Evolutionary conservation across 2,329 filamentous ascomycete species (phyloP), one percentile per base, ranked within the genome.

Genomic region (Cladosporium sp.): DNA sequence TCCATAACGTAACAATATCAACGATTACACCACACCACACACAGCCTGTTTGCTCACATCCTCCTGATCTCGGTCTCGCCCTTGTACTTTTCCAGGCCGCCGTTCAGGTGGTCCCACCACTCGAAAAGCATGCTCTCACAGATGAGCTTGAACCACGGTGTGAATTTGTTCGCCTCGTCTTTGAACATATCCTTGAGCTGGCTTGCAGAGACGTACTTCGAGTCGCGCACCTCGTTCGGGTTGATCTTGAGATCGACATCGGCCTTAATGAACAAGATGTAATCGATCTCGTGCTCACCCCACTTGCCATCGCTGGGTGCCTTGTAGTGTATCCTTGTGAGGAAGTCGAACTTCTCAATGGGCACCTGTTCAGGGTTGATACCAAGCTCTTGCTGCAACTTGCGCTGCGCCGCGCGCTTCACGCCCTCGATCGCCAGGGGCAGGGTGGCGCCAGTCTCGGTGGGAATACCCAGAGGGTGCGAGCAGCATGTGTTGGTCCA

Each of bases 401-500:
- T 99, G 72, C 95, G 88, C 81, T 93, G 91, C 21, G 95, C 95
- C 50, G 95, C 95, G 67, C 90, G 88, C 84, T 96, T 96, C 71
- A 93, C 95, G 31, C 95, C 95, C 72, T 87, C 83, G 65, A 98
- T 83, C 5, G 93, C 91, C 70, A 92, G 91, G 59, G 89, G 85
- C 52, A 99, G 84, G 71, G 90, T 90, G 35, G 88, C 86, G 69
- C 95, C 95, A 29, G 92, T 96, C 86, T 99, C 95, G 70, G 90
- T 90, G 10, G 95, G 91, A 71, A 97, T 91, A 64, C 92, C 91
- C 67, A 99, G 86, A 5, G 95, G 95, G 80, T 99, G 95, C 46
- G 95, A 99, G 84, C 95, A 99, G 86, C 95, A 99, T 35, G 95
- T 99, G 82, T 99, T 99, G 69, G 95, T 99, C 95, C 95, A 99